A percentile compares a stretch with the other conserved stretches of the same genome.
Evolutionary conservation across 2,329 filamentous ascomycete species (phyloP).

Genomic region (Penicillium sumatraense): DNA sequence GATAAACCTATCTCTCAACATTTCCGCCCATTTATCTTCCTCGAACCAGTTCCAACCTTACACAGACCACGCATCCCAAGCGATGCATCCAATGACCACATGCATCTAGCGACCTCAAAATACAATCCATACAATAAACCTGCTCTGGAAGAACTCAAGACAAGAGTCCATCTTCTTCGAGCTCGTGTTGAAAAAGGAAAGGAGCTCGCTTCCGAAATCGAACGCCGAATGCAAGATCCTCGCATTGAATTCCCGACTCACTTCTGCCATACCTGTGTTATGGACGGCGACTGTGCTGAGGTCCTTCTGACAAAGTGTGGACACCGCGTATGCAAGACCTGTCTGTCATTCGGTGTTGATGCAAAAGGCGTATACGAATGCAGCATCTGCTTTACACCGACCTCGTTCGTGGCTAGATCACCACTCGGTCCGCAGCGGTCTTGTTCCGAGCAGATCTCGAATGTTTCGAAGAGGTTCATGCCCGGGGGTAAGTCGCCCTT

Average conservation of each 20-base stretch:
- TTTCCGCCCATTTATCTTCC: conserved; percentile 23
- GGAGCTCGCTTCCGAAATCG: conserved; percentile 27
- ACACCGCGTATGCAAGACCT: conserved; percentile 26
- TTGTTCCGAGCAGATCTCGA: conserved; percentile 6
- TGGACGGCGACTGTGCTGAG: conserved; percentile 17
- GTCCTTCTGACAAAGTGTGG: conserved; percentile 27
- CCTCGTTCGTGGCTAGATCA: conserved; percentile 17
- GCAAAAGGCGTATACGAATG: conserved; percentile 23
- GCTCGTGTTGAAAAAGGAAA: conserved; percentile 31
- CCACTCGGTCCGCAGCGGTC: conserved; percentile 4
- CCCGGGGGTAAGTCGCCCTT: neutral
- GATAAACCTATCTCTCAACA: conserved; percentile 11
- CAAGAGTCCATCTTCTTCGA: conserved; percentile 18
- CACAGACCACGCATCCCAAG: conserved; percentile 8
- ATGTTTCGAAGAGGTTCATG: conserved; percentile 2
- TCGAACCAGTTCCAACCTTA: conserved; percentile 21
- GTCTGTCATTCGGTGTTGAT: conserved; percentile 20
- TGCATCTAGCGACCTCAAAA: neutral
- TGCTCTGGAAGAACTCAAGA: conserved; percentile 5
- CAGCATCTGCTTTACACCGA: conserved; percentile 25
- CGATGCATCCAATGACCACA: neutral
- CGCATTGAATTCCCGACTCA: conserved; percentile 21
- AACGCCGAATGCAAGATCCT: conserved; percentile 23
- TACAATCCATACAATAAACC: conserved; percentile 6
- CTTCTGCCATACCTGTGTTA: conserved; percentile 29